Conservation (phyloP, 345 rosid species). For the Litchi chinensis region DNA sequence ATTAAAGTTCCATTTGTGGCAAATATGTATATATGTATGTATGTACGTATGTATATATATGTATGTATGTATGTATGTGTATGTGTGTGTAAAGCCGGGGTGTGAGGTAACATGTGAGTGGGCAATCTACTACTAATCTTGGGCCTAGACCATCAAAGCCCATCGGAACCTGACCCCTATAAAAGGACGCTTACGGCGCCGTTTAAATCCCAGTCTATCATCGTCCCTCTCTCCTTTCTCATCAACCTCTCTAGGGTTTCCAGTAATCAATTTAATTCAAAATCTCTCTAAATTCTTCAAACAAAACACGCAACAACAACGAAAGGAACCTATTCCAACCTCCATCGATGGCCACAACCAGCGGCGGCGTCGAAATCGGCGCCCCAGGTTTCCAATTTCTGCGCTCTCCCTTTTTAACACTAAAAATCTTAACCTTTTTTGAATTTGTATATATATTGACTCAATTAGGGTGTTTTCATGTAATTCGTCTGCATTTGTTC, state of each 20-base stretch:
- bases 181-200: background rate
- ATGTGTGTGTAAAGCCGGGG: too few species aligned
- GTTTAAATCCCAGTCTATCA: background rate
- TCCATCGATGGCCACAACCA: conserved; percentile 19
- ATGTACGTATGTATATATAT: too few species aligned
- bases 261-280: background rate
- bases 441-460: background rate
- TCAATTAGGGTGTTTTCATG: background rate
- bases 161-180: background rate
- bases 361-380: background rate
- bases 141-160: background rate
- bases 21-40: too few species aligned
- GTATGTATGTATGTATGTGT: too few species aligned
- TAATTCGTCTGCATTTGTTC: background rate
- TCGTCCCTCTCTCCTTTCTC: background rate
- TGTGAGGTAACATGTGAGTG: too few species aligned
- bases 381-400: conserved; percentile 13
- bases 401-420: background rate
- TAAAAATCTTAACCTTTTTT: background rate
- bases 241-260: background rate
- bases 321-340: background rate
- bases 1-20: too few species aligned
- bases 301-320: background rate
- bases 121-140: too few species aligned
- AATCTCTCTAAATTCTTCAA: background rate